Conservation (phyloP, 495 filamentous ascomycete species). For the Cenococcum geophilum region DNA sequence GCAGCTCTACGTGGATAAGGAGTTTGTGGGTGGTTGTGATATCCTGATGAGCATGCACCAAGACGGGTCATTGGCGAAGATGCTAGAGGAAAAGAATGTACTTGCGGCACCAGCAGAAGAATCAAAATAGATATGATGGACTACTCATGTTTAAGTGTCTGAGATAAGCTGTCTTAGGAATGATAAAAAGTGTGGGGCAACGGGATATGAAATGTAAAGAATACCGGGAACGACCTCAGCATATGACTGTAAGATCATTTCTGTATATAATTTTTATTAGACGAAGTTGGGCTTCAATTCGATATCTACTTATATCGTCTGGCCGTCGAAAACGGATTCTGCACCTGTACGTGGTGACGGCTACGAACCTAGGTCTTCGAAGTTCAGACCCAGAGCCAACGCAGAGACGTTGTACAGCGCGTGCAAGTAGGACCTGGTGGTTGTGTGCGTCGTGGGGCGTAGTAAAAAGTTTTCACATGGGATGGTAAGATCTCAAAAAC, state of each 20-base stretch:
- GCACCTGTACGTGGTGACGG: no score
- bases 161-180: not conserved
- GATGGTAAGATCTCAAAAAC: no score
- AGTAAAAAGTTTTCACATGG: no score
- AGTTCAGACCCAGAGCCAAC: no score
- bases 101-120: constrained; percentile 39
- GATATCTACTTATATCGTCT: not conserved
- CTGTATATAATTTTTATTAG: constrained; percentile 3
- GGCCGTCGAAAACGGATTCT: no score
- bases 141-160: not conserved
- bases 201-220: not conserved
- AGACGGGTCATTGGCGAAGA: constrained; percentile 83
- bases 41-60: constrained; percentile 97
- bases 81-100: constrained; percentile 86
- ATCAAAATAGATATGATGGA: constrained; percentile 7
- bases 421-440: no score
- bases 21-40: constrained; percentile 95
- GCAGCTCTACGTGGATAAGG: constrained; percentile 88
- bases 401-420: no score
- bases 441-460: no score
- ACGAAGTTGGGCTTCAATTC: not conserved
- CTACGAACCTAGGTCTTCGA: no score
- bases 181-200: not conserved
- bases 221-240: no score
- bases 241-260: constrained; percentile 2